phyloP scores from a whole-genome alignment of 2,329 filamentous ascomycete genomes.

The Tolypocladium tropicale region DNA sequence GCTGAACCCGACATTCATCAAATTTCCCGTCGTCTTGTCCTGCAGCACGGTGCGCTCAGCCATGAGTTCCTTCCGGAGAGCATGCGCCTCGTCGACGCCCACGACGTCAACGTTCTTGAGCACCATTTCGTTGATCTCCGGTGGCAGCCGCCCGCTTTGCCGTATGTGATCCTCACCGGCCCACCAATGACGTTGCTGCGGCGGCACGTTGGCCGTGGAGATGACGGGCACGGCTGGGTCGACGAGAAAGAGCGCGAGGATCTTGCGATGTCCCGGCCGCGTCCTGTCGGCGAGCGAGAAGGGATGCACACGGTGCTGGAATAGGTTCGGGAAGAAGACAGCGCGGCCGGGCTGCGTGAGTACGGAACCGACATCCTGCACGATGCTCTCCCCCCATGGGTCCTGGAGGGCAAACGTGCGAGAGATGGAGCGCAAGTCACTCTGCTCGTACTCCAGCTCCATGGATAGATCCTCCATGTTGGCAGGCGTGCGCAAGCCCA shows the following conservation, averaged over 20 bases:
- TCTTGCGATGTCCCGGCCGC: conserved; percentile 45
- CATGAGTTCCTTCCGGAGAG: conserved; percentile 15
- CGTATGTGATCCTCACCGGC: neutral
- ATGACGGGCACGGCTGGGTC: conserved; percentile 39
- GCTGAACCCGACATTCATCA: conserved; percentile 5
- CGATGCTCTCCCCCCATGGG: conserved; percentile 1
- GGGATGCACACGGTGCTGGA: conserved; percentile 39
- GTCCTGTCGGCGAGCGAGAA: conserved; percentile 42
- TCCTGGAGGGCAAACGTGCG: conserved; percentile 21
- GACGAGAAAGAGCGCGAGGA: conserved; percentile 50
- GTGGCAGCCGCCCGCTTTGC: neutral
- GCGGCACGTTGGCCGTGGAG: conserved; percentile 33
- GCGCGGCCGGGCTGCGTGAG: conserved; percentile 35
- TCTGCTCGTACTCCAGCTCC: conserved; percentile 18
- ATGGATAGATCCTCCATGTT: conserved; percentile 14
- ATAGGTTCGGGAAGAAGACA: conserved; percentile 44
- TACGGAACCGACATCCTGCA: conserved; percentile 35
- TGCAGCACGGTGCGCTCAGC: conserved; percentile 11
- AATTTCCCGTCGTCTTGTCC: neutral
- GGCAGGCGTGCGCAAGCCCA: conserved; percentile 38
- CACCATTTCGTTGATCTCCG: neutral
- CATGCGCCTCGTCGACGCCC: conserved; percentile 11
- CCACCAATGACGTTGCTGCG: conserved; percentile 31
- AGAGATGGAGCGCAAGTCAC: conserved; percentile 21
- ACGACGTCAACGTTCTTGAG: conserved; percentile 1